Conservation (phyloP, 1,284 basidiomycete genomes). For the Tetrapyrgos nigripes region DNA sequence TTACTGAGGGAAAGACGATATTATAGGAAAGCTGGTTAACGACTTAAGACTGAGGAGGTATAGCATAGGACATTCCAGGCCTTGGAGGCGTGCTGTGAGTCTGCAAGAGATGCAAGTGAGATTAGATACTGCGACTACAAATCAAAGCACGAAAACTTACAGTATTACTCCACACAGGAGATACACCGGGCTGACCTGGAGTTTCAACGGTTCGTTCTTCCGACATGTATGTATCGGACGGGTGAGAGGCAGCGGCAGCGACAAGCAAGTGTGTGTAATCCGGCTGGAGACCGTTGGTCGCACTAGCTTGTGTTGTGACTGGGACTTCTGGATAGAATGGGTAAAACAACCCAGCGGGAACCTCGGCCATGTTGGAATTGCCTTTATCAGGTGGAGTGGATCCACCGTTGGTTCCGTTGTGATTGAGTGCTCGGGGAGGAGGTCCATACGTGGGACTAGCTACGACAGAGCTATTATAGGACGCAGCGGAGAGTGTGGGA, state of each 20-base stretch:
- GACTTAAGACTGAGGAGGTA: conserved; percentile 2
- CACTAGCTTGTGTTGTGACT: conserved; percentile 13
- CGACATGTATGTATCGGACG: conserved; percentile 61
- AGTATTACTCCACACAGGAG: conserved; percentile 5
- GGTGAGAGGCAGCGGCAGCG: conserved; percentile 56
- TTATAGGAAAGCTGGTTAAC: not conserved
- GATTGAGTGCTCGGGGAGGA: conserved; percentile 41
- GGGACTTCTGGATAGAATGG: conserved; percentile 69
- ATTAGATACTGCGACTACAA: not conserved
- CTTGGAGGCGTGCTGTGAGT: not conserved
- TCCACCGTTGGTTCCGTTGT: conserved; percentile 33
- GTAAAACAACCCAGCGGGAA: conserved; percentile 73
- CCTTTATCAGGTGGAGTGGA: conserved; percentile 37
- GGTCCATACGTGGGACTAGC: conserved; percentile 39
- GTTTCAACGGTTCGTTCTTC: conserved; percentile 61
- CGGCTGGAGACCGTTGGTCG: conserved; percentile 34
- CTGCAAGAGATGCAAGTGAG: not conserved
- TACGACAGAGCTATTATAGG: not conserved
- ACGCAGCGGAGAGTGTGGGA: conserved; percentile 40
- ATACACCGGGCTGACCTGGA: not conserved
- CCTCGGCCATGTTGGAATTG: conserved; percentile 55
- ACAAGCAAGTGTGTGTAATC: conserved; percentile 63
- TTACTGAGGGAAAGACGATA: not conserved
- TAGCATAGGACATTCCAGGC: conserved; percentile 2
- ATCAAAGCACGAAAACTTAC: not conserved